Conservation (phyloP, 2,329 filamentous ascomycete species). For the Seiridium cupressi region DNA sequence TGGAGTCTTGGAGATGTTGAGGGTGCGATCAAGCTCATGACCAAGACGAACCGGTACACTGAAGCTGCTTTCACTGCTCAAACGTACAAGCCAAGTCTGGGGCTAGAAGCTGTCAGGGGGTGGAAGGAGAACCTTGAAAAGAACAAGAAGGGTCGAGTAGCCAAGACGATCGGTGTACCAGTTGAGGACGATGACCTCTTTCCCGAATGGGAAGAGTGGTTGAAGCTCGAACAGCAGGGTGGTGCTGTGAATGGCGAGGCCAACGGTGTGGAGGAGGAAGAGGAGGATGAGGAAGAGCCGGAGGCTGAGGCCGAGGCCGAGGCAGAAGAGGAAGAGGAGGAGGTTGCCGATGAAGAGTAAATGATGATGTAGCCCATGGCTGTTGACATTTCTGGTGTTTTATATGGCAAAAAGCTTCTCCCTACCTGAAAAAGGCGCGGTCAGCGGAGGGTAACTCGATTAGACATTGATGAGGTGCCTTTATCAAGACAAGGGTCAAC, state of each 20-base stretch:
- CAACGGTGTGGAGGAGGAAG: constrained; percentile 18
- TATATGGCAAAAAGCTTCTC: background rate
- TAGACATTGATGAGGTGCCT: constrained; percentile 1
- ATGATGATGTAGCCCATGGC: background rate
- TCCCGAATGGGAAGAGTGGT: constrained; percentile 92
- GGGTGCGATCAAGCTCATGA: constrained; percentile 76
- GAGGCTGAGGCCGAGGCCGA: constrained; percentile 21
- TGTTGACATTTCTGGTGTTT: background rate
- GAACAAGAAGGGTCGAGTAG: constrained; percentile 79
- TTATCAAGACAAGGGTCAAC: background rate
- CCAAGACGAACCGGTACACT: constrained; percentile 73
- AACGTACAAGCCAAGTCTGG: constrained; percentile 86
- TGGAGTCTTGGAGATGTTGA: constrained; percentile 86
- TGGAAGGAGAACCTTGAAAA: constrained; percentile 89
- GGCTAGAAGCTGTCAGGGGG: constrained; percentile 62
- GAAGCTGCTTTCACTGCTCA: constrained; percentile 92
- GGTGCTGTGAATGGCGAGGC: constrained; percentile 36
- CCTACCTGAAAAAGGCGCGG: background rate
- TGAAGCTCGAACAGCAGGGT: constrained; percentile 76
- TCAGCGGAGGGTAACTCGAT: background rate
- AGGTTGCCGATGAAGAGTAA: background rate
- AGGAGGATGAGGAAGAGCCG: constrained; percentile 20
- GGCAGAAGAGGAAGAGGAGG: constrained; percentile 16
- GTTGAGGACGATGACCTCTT: constrained; percentile 85
- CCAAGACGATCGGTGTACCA: constrained; percentile 79